Evolutionary conservation across 768 basidiomycete species (phyloP).

Genomic region (Xerocomellus dryophilus): DNA sequence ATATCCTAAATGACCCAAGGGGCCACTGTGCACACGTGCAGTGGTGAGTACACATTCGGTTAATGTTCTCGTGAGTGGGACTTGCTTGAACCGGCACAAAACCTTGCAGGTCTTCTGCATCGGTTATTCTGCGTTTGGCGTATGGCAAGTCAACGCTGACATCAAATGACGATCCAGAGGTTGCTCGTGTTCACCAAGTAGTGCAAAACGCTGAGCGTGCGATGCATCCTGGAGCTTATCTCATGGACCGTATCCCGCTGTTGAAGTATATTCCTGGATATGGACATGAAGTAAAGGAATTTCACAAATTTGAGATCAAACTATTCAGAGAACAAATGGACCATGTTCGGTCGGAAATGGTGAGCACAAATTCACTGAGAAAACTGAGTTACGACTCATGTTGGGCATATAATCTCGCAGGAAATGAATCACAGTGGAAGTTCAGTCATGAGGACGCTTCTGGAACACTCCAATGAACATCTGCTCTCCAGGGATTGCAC

Average conservation of each 20-base stretch:
- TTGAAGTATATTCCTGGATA: constrained; percentile 55
- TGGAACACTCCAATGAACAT: constrained; percentile 47
- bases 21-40: constrained; percentile 42
- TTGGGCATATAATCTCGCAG: constrained; percentile 3
- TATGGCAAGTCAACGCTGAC: constrained; percentile 28
- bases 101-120: constrained; percentile 23
- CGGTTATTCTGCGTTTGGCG: constrained; percentile 21
- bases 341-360: constrained; percentile 44
- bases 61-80: too few relatives aligned
- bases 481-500: too few relatives aligned
- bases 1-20: constrained; percentile 33
- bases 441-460: constrained; percentile 50
- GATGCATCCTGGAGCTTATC: constrained; percentile 33
- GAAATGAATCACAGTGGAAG: background rate
- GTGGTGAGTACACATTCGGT: constrained; percentile 36
- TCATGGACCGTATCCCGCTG: constrained; percentile 34
- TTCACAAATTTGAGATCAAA: constrained; percentile 47
- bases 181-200: constrained; percentile 16
- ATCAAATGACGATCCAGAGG: constrained; percentile 20
- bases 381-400: too few relatives aligned
- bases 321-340: constrained; percentile 50
- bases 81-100: background rate
- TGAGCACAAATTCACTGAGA: constrained; percentile 15
- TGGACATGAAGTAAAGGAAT: constrained; percentile 46
- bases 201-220: constrained; percentile 23